Evolutionary conservation across 192 early-diverging fungal genomes (phyloP), one percentile per base, ranked within the genome.

Genomic region (Backusella mclennaniae): DNA sequence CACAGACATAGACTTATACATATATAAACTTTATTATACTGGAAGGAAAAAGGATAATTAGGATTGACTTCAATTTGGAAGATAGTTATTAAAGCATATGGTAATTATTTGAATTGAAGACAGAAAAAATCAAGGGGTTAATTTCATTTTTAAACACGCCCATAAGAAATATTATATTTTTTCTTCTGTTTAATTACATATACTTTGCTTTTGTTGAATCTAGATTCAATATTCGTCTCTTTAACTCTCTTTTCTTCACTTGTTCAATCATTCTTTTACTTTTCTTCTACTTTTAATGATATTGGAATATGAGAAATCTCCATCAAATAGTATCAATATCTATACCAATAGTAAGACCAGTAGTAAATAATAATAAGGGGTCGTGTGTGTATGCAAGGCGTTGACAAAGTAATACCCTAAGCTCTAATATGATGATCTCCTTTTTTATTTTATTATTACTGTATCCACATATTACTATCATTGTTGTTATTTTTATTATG

Each of bases 121-220:
- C 56, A 63, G 56, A 63, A 63, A 63, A 63, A 63, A 63, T 63
- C 56, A 63, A 63, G 56, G 56, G 56, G 56, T 8, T 63, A 26
- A 63, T 63, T 63, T 63, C 56, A 63, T 63, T 63, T 63, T 63
- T 63, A 63, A 63, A 63, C 56, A 63, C 56, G 9, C 56, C 56
- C 56, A 63, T 63, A 63, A 63, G 9, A 26, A 29, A 29, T 63
- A n/a, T n/a, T n/a, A 49, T 49, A 21, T 49, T 7, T 44, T 44
- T 49, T 17, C 46, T 49, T 63, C 26, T 63, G 21, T 63, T 63
- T 26, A 63, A 63, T 63, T 63, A 63, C 26, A 63, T 56, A 17
- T 53, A n/a, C n/a, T 19, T 21, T 53, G 11, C 15, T 49, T 19
- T 49, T n/a, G 42, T 44, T 17, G 14, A 44, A 44, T 44, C 38